Base-by-base conservation (phyloP, 106 monocot genomes). In the Acorus gramineus region DNA sequence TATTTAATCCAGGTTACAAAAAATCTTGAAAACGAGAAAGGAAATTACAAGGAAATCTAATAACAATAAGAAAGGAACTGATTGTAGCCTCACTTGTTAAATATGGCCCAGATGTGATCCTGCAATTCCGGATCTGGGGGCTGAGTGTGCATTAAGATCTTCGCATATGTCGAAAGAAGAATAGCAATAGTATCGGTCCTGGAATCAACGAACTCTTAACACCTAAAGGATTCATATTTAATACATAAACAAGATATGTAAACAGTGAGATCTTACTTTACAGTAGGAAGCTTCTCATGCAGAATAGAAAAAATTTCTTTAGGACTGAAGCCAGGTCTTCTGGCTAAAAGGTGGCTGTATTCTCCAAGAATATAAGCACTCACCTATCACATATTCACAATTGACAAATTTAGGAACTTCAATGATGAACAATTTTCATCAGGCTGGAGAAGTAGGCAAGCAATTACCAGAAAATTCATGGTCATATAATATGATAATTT, bases 331-430 rank as follows among this genome's bases (percentile, higher is more conserved):
- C 96, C 91, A 60, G 96, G 96, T 81, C 91, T 91, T 77, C 83
- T 80, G 10, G 70, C 82, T 81, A 98, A 85, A 76, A 92, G 85
- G 71, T 98, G 96, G 66, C 96, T 75, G 68, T 85, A 98, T 66
- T 98, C 96, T 64, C 96, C 96, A 62, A 98, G 87, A 82, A 98
- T 78, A 76, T 98, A 98, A 7, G 96, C 91, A 85, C 96, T 88
- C 4, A 98, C 87, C 96, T 98, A 71, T 75, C 50, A 60, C 42
- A 73, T 28, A 73, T 28, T 28, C 28, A 28, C 28, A 28, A 28
- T 28, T 28, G 44, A n/a, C 28, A 28, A 28, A 28, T 28, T 28
- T 28, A 28, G 28, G 28, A 28, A 28, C 28, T 28, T 28, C 28
- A 28, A 28, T 28, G 28, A 28, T 28, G 28, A 28, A 28, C 28